Evolutionary conservation across 345 rosid species (phyloP).

Genomic region (Psidium friedrichsthalianum): DNA sequence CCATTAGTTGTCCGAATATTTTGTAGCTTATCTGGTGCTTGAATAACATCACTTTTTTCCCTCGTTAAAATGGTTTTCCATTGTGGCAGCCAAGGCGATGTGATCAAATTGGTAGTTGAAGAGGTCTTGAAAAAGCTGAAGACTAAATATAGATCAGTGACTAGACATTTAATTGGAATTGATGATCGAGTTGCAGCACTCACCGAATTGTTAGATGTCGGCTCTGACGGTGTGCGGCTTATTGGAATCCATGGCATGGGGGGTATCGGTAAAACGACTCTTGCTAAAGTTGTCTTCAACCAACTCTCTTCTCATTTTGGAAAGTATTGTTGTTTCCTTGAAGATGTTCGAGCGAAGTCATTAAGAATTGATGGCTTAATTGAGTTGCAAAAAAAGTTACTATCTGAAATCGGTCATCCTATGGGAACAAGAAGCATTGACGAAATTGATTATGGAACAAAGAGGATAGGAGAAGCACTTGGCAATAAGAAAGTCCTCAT

Average conservation of each 20-base stretch:
- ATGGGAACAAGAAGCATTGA: not conserved
- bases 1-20: not conserved
- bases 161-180: not conserved
- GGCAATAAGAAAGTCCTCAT: not conserved
- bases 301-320: not conserved
- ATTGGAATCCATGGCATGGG: not conserved
- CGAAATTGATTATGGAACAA: not conserved
- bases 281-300: not conserved
- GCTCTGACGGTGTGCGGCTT: rapidly evolving
- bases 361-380: not conserved
- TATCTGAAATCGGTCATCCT: not conserved
- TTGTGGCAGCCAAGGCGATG: no score
- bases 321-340: not conserved
- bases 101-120: not conserved
- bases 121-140: not conserved
- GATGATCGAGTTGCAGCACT: not conserved
- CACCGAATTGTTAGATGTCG: not conserved
- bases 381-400: not conserved
- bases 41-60: not conserved
- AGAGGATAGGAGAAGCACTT: not conserved
- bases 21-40: not conserved
- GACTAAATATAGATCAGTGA: not conserved
- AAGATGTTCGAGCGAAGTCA: not conserved
- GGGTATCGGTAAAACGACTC: not conserved
- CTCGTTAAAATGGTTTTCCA: not conserved